Evolutionary conservation across 129 eudicot genomes (phyloP), one percentile per base, ranked within the genome.

Genomic region (Mikania micrantha): DNA sequence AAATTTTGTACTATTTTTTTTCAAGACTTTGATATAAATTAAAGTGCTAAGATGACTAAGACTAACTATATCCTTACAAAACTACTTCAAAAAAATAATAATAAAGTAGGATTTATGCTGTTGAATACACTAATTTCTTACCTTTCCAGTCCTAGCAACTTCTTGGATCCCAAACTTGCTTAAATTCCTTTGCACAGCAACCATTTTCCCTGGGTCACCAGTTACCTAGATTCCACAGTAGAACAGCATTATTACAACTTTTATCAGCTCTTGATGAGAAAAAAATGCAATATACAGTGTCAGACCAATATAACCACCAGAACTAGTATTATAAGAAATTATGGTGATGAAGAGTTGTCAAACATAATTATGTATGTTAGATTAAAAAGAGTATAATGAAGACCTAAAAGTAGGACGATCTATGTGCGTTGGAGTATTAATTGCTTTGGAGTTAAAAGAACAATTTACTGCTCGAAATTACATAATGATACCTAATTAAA

Each of bases 131-230:
- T 41, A 17, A 32, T 44, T 60, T 34, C 59, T 73, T 44, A 91
- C 97, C 84, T 91, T 88, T 66, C 97, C 96, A 3, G 97, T 91
- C 71, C 97, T 80, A 29, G 94, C 97, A 81, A 91, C 87, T 80
- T 91, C 97, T 77, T 61, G 79, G 69, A 91, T 85, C 41, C 97
- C 97, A 45, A 91, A 87, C 81, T 85, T 91, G 64, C 86, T 85
- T 40, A 91, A 77, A 69, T 88, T 91, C 69, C 90, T 91, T 54
- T 76, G 88, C 5, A 87, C 86, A 1, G 94, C 97, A 72, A 79
- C 97, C 88, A 85, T 87, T 77, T 91, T 87, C 44, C 97, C 96
- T 13, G 96, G 97, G 83, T 91, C 97, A 72, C 97, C 97, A 31
- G 97, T 91, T 59, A 91, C 96, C 97, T 90, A 52, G 70, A 77